Evolutionary conservation across 1,284 basidiomycete species (phyloP).

Genomic region (Microbotryum silenes-acaulis): DNA sequence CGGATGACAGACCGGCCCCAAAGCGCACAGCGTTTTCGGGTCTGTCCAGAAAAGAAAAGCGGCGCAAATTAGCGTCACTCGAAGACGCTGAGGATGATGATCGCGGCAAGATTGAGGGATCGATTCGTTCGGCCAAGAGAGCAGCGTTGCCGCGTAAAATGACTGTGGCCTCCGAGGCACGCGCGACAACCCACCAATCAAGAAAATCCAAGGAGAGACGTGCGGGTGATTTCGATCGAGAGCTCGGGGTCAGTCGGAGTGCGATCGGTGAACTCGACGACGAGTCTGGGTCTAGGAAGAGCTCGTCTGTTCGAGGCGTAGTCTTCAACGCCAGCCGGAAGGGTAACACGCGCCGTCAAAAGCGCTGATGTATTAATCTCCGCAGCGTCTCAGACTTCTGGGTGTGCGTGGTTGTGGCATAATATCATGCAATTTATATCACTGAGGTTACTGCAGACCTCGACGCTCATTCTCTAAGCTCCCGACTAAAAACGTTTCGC

Average conservation of each 20-base stretch:
- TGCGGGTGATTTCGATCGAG: slow-evolving; percentile 21
- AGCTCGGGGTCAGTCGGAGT: slow-evolving; percentile 18
- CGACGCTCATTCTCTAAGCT: no score
- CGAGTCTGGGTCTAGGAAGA: background rate
- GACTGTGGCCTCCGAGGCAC: slow-evolving; percentile 11
- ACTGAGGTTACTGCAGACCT: no score
- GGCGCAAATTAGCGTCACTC: slow-evolving; percentile 75
- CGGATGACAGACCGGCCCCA: slow-evolving; percentile 15
- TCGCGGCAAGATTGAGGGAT: slow-evolving; percentile 53
- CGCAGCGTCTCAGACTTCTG: background rate
- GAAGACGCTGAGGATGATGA: slow-evolving; percentile 57
- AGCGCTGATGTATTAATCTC: slow-evolving; percentile 5
- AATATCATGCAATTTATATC: no score
- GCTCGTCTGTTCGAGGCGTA: slow-evolving; percentile 16
- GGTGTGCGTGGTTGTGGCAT: no score
- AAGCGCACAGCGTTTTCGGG: slow-evolving; percentile 53
- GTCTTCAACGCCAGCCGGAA: slow-evolving; percentile 5
- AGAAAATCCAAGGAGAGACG: slow-evolving; percentile 17
- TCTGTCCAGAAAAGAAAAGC: slow-evolving; percentile 70
- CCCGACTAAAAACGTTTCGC: no score
- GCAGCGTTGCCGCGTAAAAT: slow-evolving; percentile 37
- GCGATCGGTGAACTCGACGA: background rate
- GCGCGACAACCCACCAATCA: background rate
- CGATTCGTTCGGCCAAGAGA: slow-evolving; percentile 80
- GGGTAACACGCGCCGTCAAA: slow-evolving; percentile 6